phyloP scores from a whole-genome alignment of 2,329 filamentous ascomycete genomes.

The Verticillium isaacii region DNA sequence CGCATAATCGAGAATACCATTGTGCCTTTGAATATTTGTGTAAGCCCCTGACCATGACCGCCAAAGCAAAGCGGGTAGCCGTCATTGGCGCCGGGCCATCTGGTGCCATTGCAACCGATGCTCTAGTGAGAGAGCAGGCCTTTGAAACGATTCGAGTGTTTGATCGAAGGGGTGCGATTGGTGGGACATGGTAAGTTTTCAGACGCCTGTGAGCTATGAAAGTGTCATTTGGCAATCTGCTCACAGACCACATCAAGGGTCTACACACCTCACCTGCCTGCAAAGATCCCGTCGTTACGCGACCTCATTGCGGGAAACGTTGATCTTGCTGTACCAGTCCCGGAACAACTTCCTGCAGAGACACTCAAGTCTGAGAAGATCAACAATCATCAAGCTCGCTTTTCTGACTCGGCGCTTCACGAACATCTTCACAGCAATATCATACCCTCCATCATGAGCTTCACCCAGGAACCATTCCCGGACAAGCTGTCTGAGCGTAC shows the following conservation, averaged over 20 bases:
- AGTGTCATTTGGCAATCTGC: not conserved
- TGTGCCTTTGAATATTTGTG: too few relatives aligned
- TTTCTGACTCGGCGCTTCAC: constrained; percentile 49
- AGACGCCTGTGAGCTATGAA: too few relatives aligned
- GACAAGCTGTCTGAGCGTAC: constrained; percentile 33
- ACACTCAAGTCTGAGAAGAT: constrained; percentile 27
- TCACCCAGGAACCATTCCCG: constrained; percentile 45
- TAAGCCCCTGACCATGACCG: not conserved
- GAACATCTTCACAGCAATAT: constrained; percentile 57
- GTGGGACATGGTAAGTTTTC: constrained; percentile 47
- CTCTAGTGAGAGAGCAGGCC: constrained; percentile 46
- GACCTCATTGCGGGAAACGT: constrained; percentile 36
- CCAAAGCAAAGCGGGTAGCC: constrained; percentile 31
- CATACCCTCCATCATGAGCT: constrained; percentile 49
- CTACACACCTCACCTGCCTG: constrained; percentile 27
- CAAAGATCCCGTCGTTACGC: constrained; percentile 20
- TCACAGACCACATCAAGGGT: constrained; percentile 15
- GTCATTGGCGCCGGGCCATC: constrained; percentile 54
- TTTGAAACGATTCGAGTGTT: constrained; percentile 55
- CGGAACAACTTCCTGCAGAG: constrained; percentile 34
- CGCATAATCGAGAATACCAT: too few relatives aligned
- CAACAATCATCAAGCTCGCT: constrained; percentile 35
- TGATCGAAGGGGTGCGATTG: constrained; percentile 48
- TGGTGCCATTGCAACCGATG: constrained; percentile 53
- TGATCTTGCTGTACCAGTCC: constrained; percentile 37